A percentile compares a stretch with the other conserved stretches of the same genome.
These are phyloP conservation scores for Areca catechu DNA, from an alignment of 176 grass and related monocot genomes.

Conservation along the genomic window DNA sequence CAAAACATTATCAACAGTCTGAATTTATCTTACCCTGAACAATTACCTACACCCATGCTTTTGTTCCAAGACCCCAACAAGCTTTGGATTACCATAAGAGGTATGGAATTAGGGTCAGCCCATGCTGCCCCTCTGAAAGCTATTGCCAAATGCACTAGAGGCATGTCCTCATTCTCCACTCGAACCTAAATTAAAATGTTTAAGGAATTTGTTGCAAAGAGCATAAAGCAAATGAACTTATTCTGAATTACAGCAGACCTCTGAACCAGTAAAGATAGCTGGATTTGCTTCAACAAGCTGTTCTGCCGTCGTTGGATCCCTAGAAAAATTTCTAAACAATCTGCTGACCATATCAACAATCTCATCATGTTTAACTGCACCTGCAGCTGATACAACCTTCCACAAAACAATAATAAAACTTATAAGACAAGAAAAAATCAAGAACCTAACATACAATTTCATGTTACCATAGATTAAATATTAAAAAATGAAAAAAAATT, in stretches of 20 bases:
- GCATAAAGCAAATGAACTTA: background rate
- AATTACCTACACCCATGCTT: slow-evolving; percentile 53
- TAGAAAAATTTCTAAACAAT: slow-evolving; percentile 83
- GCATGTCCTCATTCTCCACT: slow-evolving; percentile 39
- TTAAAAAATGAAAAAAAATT: no score
- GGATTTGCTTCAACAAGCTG: slow-evolving; percentile 69
- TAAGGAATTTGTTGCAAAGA: no score
- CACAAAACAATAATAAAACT: slow-evolving; percentile 1
- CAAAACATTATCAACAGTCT: background rate
- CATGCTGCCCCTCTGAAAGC: slow-evolving; percentile 85
- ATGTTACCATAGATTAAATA: no score
- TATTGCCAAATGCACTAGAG: slow-evolving; percentile 67
- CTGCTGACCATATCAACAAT: slow-evolving; percentile 61
- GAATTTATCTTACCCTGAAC: slow-evolving; percentile 67
- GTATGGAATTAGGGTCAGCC: slow-evolving; percentile 75
- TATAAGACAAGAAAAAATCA: no score
- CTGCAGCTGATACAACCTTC: slow-evolving; percentile 94
- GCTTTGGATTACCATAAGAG: slow-evolving; percentile 94
- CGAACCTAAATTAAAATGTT: slow-evolving; percentile 43
- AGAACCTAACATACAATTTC: no score
- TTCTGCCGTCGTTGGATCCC: slow-evolving; percentile 70
- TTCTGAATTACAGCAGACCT: slow-evolving; percentile 33
- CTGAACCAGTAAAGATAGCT: slow-evolving; percentile 78
- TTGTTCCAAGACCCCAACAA: slow-evolving; percentile 84
- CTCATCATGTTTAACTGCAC: slow-evolving; percentile 74